Conservation (phyloP, 768 basidiomycete genomes). For the Pleurotus tuoliensis region DNA sequence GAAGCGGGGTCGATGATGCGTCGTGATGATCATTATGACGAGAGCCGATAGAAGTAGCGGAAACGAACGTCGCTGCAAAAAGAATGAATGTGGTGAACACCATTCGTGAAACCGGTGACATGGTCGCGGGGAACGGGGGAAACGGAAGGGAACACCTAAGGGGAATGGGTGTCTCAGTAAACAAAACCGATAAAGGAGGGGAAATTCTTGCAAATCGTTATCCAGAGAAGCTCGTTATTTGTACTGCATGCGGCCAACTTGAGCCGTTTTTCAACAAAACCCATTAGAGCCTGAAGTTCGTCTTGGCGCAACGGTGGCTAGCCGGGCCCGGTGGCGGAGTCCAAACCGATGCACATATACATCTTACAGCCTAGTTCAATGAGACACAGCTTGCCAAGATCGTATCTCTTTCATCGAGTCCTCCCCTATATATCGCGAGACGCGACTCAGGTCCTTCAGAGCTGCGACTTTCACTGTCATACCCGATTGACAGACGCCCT, state of each 20-base stretch:
- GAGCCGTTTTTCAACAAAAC: background rate
- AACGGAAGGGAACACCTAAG: slow-evolving; percentile 11
- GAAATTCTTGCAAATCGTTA: background rate
- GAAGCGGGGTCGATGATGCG: slow-evolving; percentile 23
- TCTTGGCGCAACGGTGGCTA: too few relatives aligned
- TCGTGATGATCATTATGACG: slow-evolving; percentile 27
- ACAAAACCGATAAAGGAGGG: background rate
- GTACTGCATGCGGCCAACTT: background rate
- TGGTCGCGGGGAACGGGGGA: slow-evolving; percentile 17
- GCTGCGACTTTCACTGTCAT: too few relatives aligned
- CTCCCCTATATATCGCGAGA: too few relatives aligned
- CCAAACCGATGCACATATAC: too few relatives aligned
- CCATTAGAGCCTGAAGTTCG: too few relatives aligned
- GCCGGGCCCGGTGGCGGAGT: too few relatives aligned
- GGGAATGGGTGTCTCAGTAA: background rate
- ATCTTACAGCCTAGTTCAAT: too few relatives aligned
- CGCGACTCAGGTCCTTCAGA: too few relatives aligned
- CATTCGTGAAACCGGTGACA: slow-evolving; percentile 9
- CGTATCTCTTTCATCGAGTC: too few relatives aligned
- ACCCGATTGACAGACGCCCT: too few relatives aligned
- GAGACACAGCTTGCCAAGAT: too few relatives aligned
- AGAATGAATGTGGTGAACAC: slow-evolving; percentile 16
- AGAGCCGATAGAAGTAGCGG: slow-evolving; percentile 19
- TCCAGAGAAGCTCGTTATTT: background rate
- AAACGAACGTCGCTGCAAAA: slow-evolving; percentile 12